Conservation (phyloP, 2,329 filamentous ascomycete species). For the Verticillium nonalfalfae region DNA sequence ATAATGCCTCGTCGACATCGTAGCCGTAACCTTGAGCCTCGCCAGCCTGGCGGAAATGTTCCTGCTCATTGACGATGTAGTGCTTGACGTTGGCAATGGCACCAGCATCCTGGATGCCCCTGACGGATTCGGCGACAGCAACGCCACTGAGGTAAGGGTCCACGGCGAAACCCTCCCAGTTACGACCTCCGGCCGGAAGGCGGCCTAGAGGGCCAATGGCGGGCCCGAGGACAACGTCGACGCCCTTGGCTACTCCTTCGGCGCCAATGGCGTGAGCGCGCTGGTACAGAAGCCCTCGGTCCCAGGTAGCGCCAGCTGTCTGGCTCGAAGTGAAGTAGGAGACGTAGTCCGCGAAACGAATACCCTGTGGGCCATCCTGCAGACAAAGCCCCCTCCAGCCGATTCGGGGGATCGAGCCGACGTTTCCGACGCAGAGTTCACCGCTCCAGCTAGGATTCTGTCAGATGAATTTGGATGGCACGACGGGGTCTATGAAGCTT, state of each 20-base stretch:
- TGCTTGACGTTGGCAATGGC: constrained; percentile 82
- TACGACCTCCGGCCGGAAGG: constrained; percentile 38
- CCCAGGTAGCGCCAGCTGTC: constrained; percentile 78
- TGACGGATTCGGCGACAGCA: constrained; percentile 65
- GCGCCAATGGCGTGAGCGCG: constrained; percentile 40
- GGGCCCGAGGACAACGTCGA: constrained; percentile 61
- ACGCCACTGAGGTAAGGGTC: constrained; percentile 72
- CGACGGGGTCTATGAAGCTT: constrained; percentile 22
- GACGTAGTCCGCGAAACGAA: constrained; percentile 71
- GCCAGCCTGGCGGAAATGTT: constrained; percentile 62
- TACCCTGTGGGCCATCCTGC: constrained; percentile 78
- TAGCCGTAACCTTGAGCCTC: constrained; percentile 48
- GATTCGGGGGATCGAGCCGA: constrained; percentile 62
- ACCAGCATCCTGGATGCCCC: constrained; percentile 75
- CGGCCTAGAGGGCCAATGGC: constrained; percentile 41
- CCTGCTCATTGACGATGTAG: constrained; percentile 69
- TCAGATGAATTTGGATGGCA: constrained; percentile 1
- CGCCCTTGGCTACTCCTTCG: constrained; percentile 70
- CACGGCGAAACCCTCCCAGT: constrained; percentile 64
- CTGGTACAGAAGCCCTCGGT: constrained; percentile 58
- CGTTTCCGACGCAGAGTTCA: constrained; percentile 73
- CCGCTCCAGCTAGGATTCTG: constrained; percentile 46
- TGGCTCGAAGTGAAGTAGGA: constrained; percentile 77
- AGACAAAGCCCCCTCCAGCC: constrained; percentile 71
- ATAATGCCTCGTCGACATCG: constrained; percentile 54